A percentile compares a stretch with the other conserved stretches of the same genome.
phyloP scores from a whole-genome alignment of 768 basidiomycete genomes.

The Rhodotorula babjevae region DNA sequence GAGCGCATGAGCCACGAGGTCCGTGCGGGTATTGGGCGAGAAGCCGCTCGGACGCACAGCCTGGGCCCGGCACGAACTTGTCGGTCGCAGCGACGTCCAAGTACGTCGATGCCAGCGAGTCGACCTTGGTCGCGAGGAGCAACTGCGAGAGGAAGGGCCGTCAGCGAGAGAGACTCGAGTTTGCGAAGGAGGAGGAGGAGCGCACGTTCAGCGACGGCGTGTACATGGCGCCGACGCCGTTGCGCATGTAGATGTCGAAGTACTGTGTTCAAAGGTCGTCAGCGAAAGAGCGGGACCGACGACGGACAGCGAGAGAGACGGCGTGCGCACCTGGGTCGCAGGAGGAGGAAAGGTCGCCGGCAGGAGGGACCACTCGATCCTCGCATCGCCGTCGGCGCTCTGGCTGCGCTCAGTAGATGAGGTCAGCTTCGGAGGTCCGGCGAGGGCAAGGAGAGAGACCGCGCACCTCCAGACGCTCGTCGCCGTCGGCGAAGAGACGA shows the following conservation, averaged over 20 bases:
- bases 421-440: too few species aligned
- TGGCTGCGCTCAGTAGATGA: too few species aligned
- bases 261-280: not conserved
- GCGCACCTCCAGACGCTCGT: not conserved
- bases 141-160: not conserved
- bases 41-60: slow-evolving; percentile 16
- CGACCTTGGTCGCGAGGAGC: slow-evolving; percentile 5
- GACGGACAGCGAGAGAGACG: too few species aligned
- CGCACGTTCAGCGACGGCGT: slow-evolving; percentile 16
- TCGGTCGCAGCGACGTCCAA: slow-evolving; percentile 1
- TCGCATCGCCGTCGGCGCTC: too few species aligned
- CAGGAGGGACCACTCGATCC: slow-evolving; percentile 3
- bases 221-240: slow-evolving; percentile 20
- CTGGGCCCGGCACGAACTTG: slow-evolving; percentile 4
- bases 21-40: not conserved
- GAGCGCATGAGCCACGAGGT: too few species aligned
- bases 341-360: slow-evolving; percentile 22
- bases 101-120: not conserved
- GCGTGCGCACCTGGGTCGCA: not conserved
- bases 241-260: slow-evolving; percentile 27
- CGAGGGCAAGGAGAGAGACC: not conserved
- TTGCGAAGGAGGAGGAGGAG: rapidly evolving
- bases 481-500: not conserved
- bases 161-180: not conserved
- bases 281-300: not conserved